Conservation (phyloP, 2,329 filamentous ascomycete genomes). For the Chaetomium sp. region DNA sequence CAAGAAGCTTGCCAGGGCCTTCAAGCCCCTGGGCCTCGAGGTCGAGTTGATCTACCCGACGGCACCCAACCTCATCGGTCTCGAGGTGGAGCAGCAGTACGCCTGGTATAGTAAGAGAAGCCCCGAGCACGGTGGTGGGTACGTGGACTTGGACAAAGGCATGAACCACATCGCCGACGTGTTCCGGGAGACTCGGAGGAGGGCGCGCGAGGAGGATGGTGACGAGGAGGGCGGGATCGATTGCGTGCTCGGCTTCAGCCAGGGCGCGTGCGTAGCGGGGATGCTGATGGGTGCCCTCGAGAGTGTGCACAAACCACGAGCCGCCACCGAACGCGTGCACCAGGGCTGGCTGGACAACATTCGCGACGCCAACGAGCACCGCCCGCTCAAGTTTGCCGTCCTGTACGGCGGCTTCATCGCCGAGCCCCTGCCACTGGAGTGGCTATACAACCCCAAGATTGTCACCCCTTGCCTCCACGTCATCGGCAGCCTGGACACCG, state of each 20-base stretch:
- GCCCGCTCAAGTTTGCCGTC: conserved; percentile 67
- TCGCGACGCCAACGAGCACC: conserved; percentile 52
- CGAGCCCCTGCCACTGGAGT: conserved; percentile 61
- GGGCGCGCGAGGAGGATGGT: neutral
- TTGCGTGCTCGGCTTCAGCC: conserved; percentile 79
- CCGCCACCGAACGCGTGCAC: conserved; percentile 24
- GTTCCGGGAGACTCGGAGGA: conserved; percentile 44
- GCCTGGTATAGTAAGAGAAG: conserved; percentile 82
- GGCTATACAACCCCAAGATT: conserved; percentile 75
- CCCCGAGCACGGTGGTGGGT: conserved; percentile 62
- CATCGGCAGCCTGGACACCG: conserved; percentile 79
- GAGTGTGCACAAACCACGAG: conserved; percentile 35
- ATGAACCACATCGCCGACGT: conserved; percentile 63
- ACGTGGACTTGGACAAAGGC: conserved; percentile 70
- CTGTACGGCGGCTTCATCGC: conserved; percentile 78
- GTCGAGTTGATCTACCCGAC: conserved; percentile 68
- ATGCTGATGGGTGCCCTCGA: conserved; percentile 77
- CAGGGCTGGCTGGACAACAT: conserved; percentile 49
- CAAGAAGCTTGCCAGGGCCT: conserved; percentile 75
- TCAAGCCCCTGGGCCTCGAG: conserved; percentile 59
- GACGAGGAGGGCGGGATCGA: conserved; percentile 46
- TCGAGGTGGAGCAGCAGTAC: conserved; percentile 59
- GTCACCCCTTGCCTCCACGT: conserved; percentile 79
- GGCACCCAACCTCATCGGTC: conserved; percentile 60
- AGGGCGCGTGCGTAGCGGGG: conserved; percentile 72